Evolutionary conservation across 805 yeast species (phyloP), one percentile per base, ranked within the genome.

Genomic region (Metschnikowia kunwiensis): DNA sequence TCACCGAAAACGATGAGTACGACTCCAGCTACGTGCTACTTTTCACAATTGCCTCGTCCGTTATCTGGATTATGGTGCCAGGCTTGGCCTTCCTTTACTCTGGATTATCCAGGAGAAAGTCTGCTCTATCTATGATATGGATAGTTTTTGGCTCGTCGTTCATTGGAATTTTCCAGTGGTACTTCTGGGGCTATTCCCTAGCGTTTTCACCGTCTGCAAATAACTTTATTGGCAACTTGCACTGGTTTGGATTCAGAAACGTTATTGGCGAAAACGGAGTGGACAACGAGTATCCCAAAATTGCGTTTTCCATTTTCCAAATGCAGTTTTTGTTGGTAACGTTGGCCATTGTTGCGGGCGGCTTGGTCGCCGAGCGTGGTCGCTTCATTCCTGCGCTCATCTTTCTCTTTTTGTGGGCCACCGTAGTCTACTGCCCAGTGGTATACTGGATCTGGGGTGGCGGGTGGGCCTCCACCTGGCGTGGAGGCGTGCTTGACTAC

Each of bases 401-500:
- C 5, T 86, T 91, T 55, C 56, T 83, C 16, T 91, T 93, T 58
- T 57, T 82, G 36, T 91, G 96, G 94, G 81, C 91, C 9, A 91
- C 98, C 2, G 53, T 86, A 5, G 97, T 89, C 10, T 91, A 91
- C 63, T 84, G 94, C 57, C 97, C 97, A 0, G 75, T 91, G n/a
- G 91, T 91, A 5, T 86, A 80, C 63, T 89, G 97, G 97, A 79
- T 86, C 37, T 91, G 97, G 97, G 83, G 87, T 38, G 81, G 80
- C 30, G 97, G 98, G 25, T 91, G 97, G 97, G 96, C 96, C 24
- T 74, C 73, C 48, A 32, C 44, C 11, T 68, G 60, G 60, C 71
- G 78, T 50, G 91, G 95, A 80, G 96, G 95, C 5, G 97, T 82
- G 1, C 69, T 91, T 34, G 98, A 91, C 59, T 91, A 86, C 60